phyloP scores from a whole-genome alignment of 176 grass and related monocot genomes.

The Puya raimondii region DNA sequence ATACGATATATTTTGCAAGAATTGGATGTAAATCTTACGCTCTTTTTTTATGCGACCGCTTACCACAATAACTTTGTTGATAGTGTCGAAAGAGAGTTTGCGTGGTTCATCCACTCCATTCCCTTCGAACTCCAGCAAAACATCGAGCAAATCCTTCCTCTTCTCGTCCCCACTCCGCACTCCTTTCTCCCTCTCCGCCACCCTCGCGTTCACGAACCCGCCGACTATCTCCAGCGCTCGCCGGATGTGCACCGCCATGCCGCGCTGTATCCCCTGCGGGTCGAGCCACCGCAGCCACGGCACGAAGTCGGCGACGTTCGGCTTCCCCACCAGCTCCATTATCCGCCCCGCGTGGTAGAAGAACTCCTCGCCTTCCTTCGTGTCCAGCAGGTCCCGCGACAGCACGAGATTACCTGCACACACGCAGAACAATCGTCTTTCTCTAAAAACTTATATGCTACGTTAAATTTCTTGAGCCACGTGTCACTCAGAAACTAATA shows the following conservation, averaged over 20 bases:
- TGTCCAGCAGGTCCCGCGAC: not conserved
- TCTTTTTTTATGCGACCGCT: too few relatives aligned
- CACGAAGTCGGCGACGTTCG: constrained; percentile 7
- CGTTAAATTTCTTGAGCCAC: too few relatives aligned
- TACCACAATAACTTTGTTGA: constrained; percentile 10
- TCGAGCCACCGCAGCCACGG: not conserved
- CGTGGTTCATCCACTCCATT: not conserved
- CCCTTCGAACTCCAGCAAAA: constrained; percentile 12
- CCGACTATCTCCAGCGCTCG: not conserved
- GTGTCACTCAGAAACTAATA: too few relatives aligned
- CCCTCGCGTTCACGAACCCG: not conserved
- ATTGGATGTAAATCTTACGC: too few relatives aligned
- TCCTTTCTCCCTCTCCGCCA: not conserved
- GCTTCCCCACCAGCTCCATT: constrained; percentile 16
- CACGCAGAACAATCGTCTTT: too few relatives aligned
- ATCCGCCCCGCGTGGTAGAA: constrained; percentile 10
- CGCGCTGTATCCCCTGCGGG: not conserved
- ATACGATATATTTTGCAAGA: too few relatives aligned
- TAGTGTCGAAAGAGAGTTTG: constrained; percentile 7
- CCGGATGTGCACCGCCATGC: not conserved
- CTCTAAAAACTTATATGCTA: too few relatives aligned
- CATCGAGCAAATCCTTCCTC: constrained; percentile 8
- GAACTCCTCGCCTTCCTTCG: not conserved
- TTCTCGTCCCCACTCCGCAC: constrained; percentile 5
- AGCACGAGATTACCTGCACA: not conserved